phyloP scores from a whole-genome alignment of 352 stramenopile genomes.

The Pythium brachiatum region DNA sequence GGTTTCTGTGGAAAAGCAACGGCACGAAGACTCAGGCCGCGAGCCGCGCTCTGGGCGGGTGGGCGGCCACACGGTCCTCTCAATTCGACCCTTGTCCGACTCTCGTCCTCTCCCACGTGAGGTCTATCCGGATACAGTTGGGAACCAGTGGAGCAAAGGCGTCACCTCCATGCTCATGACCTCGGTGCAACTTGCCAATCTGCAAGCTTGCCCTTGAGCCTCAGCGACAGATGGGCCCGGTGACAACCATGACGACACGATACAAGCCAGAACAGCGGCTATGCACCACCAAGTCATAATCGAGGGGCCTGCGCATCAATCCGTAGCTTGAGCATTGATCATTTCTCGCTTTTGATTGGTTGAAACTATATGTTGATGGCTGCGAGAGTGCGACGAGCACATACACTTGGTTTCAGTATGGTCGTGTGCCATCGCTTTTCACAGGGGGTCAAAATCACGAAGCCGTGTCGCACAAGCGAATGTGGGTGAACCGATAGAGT shows the following conservation, averaged over 20 bases:
- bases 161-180: conserved; percentile 1
- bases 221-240: neutral
- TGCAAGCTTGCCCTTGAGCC: neutral
- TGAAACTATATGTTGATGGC: neutral
- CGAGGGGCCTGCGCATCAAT: neutral
- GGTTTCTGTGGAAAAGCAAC: neutral
- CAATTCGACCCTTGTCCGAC: neutral
- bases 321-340: neutral
- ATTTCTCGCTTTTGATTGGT: neutral
- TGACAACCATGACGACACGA: conserved; percentile 3
- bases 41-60: neutral
- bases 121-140: neutral
- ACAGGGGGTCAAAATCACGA: neutral
- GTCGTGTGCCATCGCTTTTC: neutral
- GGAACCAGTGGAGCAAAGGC: neutral
- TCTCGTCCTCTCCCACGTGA: neutral
- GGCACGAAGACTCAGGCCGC: too few relatives aligned
- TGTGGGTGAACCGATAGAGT: neutral
- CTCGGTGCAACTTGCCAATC: neutral
- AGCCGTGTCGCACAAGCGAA: neutral
- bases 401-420: neutral
- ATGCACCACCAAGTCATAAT: conserved; percentile 1
- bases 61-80: neutral
- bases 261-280: neutral
- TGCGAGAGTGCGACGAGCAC: neutral